Evolutionary conservation across 768 basidiomycete genomes (phyloP).

Genomic region (Serpula lacrymans): DNA sequence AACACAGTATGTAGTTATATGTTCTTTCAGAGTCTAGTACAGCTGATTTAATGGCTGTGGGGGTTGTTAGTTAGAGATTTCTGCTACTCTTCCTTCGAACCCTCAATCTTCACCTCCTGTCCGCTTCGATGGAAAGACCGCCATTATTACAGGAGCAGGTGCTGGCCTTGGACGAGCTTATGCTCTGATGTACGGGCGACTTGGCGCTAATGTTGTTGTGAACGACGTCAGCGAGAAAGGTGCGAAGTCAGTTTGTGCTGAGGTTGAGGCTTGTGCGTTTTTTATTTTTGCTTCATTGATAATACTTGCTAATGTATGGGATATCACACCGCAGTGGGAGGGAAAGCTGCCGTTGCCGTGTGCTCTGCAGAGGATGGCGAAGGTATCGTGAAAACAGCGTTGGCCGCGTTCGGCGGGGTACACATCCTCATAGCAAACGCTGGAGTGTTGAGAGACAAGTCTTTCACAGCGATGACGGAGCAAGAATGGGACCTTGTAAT

Average conservation of each 20-base stretch:
- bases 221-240: constrained; percentile 91
- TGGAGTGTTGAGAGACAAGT: constrained; percentile 91
- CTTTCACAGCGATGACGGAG: constrained; percentile 84
- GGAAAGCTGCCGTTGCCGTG: constrained; percentile 79
- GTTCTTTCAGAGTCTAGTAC: constrained; percentile 28
- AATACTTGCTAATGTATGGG: not conserved
- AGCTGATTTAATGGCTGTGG: too few species aligned
- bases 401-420: constrained; percentile 84
- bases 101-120: constrained; percentile 65
- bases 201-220: constrained; percentile 96
- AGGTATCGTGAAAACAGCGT: constrained; percentile 77
- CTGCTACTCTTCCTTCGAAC: constrained; percentile 65
- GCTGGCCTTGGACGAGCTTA: constrained; percentile 92
- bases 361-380: constrained; percentile 93
- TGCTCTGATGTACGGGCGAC: constrained; percentile 84
- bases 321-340: constrained; percentile 57
- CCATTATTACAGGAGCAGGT: constrained; percentile 92
- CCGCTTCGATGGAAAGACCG: constrained; percentile 85
- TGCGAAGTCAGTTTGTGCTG: constrained; percentile 81
- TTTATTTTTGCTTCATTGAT: not conserved
- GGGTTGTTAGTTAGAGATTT: constrained; percentile 56
- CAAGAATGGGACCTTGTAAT: constrained; percentile 94
- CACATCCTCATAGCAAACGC: constrained; percentile 92
- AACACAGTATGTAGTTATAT: constrained; percentile 37
- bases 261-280: constrained; percentile 69